Conservation (phyloP, 805 yeast genomes). For the Brettanomyces anomalus region DNA sequence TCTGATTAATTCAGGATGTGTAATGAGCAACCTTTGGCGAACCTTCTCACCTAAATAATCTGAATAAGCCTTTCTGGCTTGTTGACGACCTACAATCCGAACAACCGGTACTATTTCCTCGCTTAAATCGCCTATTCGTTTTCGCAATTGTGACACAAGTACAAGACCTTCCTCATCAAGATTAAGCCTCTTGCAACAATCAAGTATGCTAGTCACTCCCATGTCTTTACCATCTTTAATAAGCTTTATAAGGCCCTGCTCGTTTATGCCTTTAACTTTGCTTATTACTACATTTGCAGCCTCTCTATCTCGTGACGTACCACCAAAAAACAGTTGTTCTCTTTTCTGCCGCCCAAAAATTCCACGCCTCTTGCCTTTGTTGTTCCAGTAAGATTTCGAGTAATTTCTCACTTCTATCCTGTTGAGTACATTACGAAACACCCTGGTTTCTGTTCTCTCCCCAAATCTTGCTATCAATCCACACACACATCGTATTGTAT, state of each 20-base stretch:
- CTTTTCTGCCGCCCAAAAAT: background rate
- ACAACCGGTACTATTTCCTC: conserved; percentile 13
- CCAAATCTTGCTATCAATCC: too few species aligned
- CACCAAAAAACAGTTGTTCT: conserved; percentile 10
- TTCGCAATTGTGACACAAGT: conserved; percentile 12
- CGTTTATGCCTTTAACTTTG: conserved; percentile 10
- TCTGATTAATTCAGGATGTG: conserved; percentile 9
- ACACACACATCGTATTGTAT: too few species aligned
- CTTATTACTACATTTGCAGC: conserved; percentile 16
- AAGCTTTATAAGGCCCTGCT: conserved; percentile 13
- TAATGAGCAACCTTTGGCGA: conserved; percentile 8
- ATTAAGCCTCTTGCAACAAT: conserved; percentile 11
- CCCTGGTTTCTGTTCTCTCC: too few species aligned
- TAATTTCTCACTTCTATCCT: background rate
- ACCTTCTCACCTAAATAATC: conserved; percentile 18
- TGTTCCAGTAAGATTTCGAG: background rate
- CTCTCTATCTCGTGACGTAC: conserved; percentile 21
- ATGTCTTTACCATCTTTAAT: conserved; percentile 10
- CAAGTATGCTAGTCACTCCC: conserved; percentile 8
- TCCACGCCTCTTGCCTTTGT: conserved; percentile 1
- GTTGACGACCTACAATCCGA: conserved; percentile 15
- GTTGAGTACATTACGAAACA: too few species aligned
- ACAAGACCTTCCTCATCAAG: conserved; percentile 18
- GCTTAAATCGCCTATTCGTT: conserved; percentile 3
- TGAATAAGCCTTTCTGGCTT: conserved; percentile 20